Percentiles rank a stretch among this genome's conserved stretches.
Evolutionary conservation across 306 rosid genomes (phyloP).

Genomic region (Fagus sylvatica): DNA sequence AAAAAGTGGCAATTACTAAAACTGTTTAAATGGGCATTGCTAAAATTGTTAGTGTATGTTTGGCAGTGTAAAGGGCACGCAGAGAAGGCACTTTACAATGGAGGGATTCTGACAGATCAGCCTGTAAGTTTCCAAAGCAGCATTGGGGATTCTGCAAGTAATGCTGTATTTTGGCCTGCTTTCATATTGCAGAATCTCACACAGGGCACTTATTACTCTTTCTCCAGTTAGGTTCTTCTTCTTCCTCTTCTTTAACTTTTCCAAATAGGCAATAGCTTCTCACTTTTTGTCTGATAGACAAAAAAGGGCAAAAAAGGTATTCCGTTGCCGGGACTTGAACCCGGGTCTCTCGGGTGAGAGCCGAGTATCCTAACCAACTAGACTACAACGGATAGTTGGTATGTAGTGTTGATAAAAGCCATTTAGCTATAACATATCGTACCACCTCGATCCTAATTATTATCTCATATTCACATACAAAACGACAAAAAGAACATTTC

Average conservation of each 20-base stretch:
- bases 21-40: too few species aligned
- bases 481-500: too few species aligned
- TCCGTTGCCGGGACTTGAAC: slow-evolving; percentile 89
- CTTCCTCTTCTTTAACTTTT: neutral
- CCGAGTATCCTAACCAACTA: slow-evolving; percentile 80
- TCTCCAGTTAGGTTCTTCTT: slow-evolving; percentile 57
- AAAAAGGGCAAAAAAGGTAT: accelerated
- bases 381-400: slow-evolving; percentile 58
- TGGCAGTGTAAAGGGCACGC: slow-evolving; percentile 67
- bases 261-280: neutral
- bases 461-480: too few species aligned
- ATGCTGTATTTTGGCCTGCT: slow-evolving; percentile 36
- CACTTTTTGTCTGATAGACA: neutral
- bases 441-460: too few species aligned
- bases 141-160: slow-evolving; percentile 7
- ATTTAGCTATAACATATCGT: too few species aligned
- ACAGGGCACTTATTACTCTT: slow-evolving; percentile 51
- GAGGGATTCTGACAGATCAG: slow-evolving; percentile 54
- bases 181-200: slow-evolving; percentile 55
- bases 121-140: neutral
- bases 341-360: slow-evolving; percentile 90
- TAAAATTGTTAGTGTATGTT: neutral
- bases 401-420: accelerated
- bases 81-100: slow-evolving; percentile 63
- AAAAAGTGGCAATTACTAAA: neutral